Base-by-base conservation (phyloP, 2,329 filamentous ascomycete species). In the Trichoderma polysporum region DNA sequence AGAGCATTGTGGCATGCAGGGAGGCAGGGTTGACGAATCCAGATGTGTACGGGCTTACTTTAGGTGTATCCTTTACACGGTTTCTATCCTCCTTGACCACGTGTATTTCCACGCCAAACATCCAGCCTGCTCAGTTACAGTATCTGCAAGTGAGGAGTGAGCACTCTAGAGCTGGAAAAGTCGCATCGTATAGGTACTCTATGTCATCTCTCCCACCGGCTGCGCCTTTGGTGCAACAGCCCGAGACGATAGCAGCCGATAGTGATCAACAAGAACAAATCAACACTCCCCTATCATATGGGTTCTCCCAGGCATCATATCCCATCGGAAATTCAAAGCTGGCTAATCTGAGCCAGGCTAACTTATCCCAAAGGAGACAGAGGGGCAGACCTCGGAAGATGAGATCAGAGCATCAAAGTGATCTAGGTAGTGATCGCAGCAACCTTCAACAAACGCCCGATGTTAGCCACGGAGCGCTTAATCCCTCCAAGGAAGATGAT, bases 51-150 rank as follows among this genome's bases (percentile, higher is more conserved):
- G 74, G 72, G 10, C 68, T 80, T 49, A 80, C 78, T 1, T 66
- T 79, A 3, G 78, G 78, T 2, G 69, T 74, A 22, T 74, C 76
- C 5, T 80, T 79, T 63, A 79, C 75, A 47, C 75, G 78, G 25
- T 79, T 75, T 53, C 70, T 80, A 7, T 79, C 78, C 2, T 76
- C 77, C 4, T 71, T 79, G 71, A 80, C 78, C 5, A 75, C 74
- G 4, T 75, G 76, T 12, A 71, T 79, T 45, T 75, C 78, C 1
- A 72, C 73, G 2, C 68, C 76, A 1, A 71, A 69, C 22, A 67
- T 78, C 4, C 78, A 80, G 47, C 78, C 78, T 4, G 35, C 58
- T 39, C 71, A 77, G 52, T 64, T 80, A 29, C 69, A 69, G 6
- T 75, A 80, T 65, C 71, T 78, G n/a, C 74, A 78, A 52, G 70